Percentiles rank a stretch among this genome's conserved stretches.
phyloP scores from a whole-genome alignment of 495 filamentous ascomycete species.

The Sphaerosporella brunnea region DNA sequence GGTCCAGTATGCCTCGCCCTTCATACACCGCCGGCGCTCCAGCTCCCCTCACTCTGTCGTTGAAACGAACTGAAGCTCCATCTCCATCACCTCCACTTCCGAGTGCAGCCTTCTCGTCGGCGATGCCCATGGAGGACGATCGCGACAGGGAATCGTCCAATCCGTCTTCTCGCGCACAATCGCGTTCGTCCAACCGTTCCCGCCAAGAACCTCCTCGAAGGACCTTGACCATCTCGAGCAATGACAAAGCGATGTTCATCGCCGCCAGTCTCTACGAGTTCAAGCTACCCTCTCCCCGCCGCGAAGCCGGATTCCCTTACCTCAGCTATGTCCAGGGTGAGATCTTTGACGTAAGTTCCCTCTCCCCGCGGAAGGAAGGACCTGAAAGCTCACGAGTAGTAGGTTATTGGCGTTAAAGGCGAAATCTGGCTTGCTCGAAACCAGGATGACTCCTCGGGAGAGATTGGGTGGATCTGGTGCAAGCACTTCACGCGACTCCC shows the following conservation, averaged over 20 bases:
- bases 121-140: constrained; percentile 59
- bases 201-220: constrained; percentile 24
- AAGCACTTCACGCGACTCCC: constrained; percentile 54
- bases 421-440: constrained; percentile 96
- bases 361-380: background rate
- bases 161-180: constrained; percentile 21
- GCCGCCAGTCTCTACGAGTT: constrained; percentile 92
- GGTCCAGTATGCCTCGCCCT: background rate
- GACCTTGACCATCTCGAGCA: constrained; percentile 19
- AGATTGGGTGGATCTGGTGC: constrained; percentile 97
- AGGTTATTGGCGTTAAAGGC: constrained; percentile 70
- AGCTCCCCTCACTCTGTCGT: background rate
- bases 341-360: constrained; percentile 52
- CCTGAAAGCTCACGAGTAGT: background rate
- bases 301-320: constrained; percentile 89
- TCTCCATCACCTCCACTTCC: constrained; percentile 16
- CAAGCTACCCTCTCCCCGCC: constrained; percentile 78
- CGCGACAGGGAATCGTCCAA: constrained; percentile 11
- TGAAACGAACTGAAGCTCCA: background rate
- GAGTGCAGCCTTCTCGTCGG: constrained; percentile 52
- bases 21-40: background rate
- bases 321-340: constrained; percentile 77
- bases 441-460: constrained; percentile 62
- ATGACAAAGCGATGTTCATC: constrained; percentile 52
- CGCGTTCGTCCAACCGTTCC: too few relatives aligned